Evolutionary conservation across 2,329 filamentous ascomycete genomes (phyloP), one percentile per base, ranked within the genome.

Genomic region (Ascochyta fabae): DNA sequence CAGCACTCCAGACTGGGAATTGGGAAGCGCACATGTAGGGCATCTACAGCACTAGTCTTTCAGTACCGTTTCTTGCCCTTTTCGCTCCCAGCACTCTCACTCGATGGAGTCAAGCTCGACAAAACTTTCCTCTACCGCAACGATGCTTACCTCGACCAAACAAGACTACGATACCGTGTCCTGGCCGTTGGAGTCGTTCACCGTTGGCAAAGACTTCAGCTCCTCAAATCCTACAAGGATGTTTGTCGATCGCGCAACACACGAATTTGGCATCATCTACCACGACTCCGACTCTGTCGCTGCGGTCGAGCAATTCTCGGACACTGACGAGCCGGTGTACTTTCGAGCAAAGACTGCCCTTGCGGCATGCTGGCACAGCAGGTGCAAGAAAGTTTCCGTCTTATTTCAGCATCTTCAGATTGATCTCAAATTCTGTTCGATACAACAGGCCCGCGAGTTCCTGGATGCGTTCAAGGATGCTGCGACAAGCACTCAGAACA

Each of bases 211-310:
- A 8, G 58, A 61, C 7, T 51, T 60, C 29, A 61, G 26, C 4
- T 60, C 47, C 0, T 3, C 45, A 0, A 50, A 38, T 0, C 29
- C 36, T 0, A 41, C 50, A 2, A 15, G 16, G 1, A 19, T 69
- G 0, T 40, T 60, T 1, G 45, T 68, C 0, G 67, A 69, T 12
- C 61, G 58, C 3, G 53, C 51, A 0, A 66, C 62, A 23, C 35
- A 50, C 0, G 64, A 68, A 2, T 62, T 68, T 7, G 66, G 66
- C 9, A 29, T 70, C 1, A 16, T 64, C 13, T 46, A 50, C 19
- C 39, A 52, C 10, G 10, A 40, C 8, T 40, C 26, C 1, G 22
- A 53, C 0, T 27, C 40, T 4, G 27, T 33, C 2, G 34, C 53
- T 3, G 46, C 29, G 0, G 33, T 48, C 0, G 40, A 55, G 19